These are phyloP conservation scores for Botrytis porri DNA, from an alignment of 2,329 filamentous ascomycete genomes.

Conservation along the genomic window DNA sequence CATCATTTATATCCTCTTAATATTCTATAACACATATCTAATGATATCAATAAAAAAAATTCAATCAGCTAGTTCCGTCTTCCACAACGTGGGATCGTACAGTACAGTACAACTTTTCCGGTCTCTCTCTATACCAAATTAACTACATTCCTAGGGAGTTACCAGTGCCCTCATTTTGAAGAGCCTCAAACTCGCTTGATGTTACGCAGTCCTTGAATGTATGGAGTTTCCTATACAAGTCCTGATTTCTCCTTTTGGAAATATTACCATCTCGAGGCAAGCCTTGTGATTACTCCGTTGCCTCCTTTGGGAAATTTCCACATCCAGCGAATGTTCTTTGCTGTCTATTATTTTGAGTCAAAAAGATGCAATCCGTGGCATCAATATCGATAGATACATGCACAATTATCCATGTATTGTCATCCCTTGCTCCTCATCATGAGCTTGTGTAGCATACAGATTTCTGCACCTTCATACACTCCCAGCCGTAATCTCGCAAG, in stretches of 20 bases:
- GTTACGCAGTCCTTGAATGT: background rate
- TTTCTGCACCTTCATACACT: background rate
- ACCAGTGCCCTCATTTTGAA: background rate
- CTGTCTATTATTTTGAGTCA: background rate
- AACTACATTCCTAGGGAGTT: background rate
- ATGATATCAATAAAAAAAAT: background rate
- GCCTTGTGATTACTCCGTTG: background rate
- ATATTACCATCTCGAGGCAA: background rate
- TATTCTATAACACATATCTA: too few relatives aligned
- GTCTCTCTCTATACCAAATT: background rate
- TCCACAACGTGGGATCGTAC: too few relatives aligned
- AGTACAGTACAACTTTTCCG: background rate
- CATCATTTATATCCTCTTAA: too few relatives aligned
- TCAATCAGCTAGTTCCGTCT: background rate
- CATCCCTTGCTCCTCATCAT: background rate
- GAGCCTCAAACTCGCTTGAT: background rate
- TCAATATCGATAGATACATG: background rate
- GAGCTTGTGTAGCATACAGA: background rate
- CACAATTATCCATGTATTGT: background rate
- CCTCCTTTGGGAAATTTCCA: slow-evolving; percentile 1
- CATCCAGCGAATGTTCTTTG: background rate
- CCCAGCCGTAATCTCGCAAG: background rate
- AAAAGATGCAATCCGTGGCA: background rate
- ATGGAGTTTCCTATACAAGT: too few relatives aligned
- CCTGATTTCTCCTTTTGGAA: background rate